Evolutionary conservation across 148 eudicot species (phyloP).

Genomic region (Pouteria glomerata): DNA sequence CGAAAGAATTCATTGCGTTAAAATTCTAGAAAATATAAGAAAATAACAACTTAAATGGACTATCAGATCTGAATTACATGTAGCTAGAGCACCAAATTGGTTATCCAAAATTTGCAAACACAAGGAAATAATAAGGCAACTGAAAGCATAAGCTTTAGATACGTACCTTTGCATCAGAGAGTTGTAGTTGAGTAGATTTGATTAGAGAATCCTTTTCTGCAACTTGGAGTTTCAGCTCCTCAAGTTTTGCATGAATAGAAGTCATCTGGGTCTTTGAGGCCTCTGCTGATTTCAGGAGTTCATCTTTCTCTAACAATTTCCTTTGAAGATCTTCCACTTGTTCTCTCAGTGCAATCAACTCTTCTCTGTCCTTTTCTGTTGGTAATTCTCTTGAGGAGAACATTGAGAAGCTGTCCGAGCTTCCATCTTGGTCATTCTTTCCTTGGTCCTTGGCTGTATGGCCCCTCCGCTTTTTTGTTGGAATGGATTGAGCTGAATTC

Average conservation of each 20-base stretch:
- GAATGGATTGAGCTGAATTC: conserved; percentile 55
- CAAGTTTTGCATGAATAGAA: conserved; percentile 40
- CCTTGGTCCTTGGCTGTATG: conserved; percentile 39
- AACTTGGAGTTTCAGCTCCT: conserved; percentile 51
- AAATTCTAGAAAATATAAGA: background rate
- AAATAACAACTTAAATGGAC: background rate
- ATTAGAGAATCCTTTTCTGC: conserved; percentile 60
- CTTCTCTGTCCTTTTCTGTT: conserved; percentile 61
- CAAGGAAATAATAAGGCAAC: background rate
- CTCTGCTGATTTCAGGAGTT: conserved; percentile 60
- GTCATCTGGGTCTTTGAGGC: conserved; percentile 42
- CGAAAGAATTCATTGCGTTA: background rate
- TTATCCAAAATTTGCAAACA: background rate
- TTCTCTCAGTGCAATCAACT: conserved; percentile 57
- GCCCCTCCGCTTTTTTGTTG: conserved; percentile 48
- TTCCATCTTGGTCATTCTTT: conserved; percentile 39
- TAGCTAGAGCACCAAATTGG: background rate
- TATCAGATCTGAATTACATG: background rate
- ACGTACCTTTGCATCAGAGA: conserved; percentile 75
- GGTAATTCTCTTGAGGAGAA: conserved; percentile 39
- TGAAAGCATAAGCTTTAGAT: background rate
- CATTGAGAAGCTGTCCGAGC: conserved; percentile 35
- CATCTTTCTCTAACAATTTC: conserved; percentile 69
- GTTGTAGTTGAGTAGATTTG: conserved; percentile 59
- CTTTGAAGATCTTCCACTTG: conserved; percentile 68